Percentiles rank a stretch among this genome's conserved stretches.
Evolutionary conservation across 2,329 filamentous ascomycete genomes (phyloP).

Genomic region (Stachybotrys chlorohalonatus): DNA sequence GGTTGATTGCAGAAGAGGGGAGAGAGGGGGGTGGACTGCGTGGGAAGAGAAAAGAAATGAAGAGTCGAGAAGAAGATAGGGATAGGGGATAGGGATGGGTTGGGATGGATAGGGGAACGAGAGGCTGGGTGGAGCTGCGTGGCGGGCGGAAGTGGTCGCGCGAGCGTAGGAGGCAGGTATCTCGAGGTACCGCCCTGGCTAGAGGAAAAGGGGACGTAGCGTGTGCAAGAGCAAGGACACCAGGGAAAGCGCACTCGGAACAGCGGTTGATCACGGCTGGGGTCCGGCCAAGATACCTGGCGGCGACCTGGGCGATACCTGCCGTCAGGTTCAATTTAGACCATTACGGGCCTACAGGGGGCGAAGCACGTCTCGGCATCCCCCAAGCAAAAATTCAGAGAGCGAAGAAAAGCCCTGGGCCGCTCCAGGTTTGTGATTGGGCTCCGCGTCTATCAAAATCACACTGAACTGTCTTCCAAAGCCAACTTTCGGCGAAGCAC

Average conservation of each 20-base stretch:
- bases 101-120: background rate
- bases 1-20: background rate
- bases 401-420: background rate
- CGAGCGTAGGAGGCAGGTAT: background rate
- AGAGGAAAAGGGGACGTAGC: background rate
- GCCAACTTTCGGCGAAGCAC: too few relatives aligned
- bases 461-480: too few relatives aligned
- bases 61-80: slow-evolving; percentile 1
- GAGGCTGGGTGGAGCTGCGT: background rate
- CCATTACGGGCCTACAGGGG: background rate
- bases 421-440: background rate
- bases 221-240: too few relatives aligned
- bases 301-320: background rate
- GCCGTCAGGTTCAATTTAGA: background rate
- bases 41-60: slow-evolving; percentile 1
- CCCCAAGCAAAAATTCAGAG: background rate
- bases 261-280: background rate
- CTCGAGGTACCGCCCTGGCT: background rate
- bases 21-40: background rate
- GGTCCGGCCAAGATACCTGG: background rate
- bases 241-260: background rate
- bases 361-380: background rate
- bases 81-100: slow-evolving; percentile 1
- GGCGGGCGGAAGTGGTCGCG: background rate
- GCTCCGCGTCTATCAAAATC: too few relatives aligned